Conservation (phyloP, 805 yeast genomes). For the Yarrowia sp. region DNA sequence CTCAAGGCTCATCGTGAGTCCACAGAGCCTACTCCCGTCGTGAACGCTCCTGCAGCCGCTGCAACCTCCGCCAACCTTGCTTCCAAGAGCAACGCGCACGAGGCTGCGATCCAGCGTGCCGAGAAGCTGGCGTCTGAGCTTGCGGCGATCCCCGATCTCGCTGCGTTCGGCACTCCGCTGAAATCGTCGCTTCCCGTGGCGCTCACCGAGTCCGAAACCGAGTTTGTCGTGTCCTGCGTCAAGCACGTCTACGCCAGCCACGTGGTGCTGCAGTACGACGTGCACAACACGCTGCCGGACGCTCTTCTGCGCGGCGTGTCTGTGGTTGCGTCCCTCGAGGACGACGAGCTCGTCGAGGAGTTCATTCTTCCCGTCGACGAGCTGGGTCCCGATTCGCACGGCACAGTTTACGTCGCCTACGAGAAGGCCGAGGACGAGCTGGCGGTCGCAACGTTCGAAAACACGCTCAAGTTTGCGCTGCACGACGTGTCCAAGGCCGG, state of each 20-base stretch:
- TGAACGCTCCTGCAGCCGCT: constrained; percentile 36
- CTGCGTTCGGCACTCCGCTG: constrained; percentile 68
- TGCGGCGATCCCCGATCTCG: constrained; percentile 67
- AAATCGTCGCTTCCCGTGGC: constrained; percentile 64
- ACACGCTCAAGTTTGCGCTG: constrained; percentile 68
- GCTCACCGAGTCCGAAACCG: constrained; percentile 89
- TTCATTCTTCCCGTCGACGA: constrained; percentile 71
- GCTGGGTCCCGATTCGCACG: constrained; percentile 67
- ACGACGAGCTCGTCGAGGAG: constrained; percentile 60
- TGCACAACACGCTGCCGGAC: constrained; percentile 80
- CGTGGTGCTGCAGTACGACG: constrained; percentile 74
- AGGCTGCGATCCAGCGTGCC: constrained; percentile 30
- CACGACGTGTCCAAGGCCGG: constrained; percentile 76
- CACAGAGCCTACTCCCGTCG: constrained; percentile 52
- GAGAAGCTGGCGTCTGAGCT: constrained; percentile 62
- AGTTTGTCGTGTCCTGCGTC: constrained; percentile 79
- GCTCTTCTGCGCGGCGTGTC: constrained; percentile 73
- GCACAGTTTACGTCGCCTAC: constrained; percentile 76
- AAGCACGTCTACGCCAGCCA: constrained; percentile 78
- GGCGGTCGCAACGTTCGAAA: constrained; percentile 52
- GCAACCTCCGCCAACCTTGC: constrained; percentile 29
- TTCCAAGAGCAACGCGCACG: constrained; percentile 30
- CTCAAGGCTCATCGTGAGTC: constrained; percentile 51
- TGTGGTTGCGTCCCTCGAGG: constrained; percentile 46
- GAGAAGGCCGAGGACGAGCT: constrained; percentile 50